Evolutionary conservation across 805 yeast genomes (phyloP).

Genomic region (Starmerella bombicola): DNA sequence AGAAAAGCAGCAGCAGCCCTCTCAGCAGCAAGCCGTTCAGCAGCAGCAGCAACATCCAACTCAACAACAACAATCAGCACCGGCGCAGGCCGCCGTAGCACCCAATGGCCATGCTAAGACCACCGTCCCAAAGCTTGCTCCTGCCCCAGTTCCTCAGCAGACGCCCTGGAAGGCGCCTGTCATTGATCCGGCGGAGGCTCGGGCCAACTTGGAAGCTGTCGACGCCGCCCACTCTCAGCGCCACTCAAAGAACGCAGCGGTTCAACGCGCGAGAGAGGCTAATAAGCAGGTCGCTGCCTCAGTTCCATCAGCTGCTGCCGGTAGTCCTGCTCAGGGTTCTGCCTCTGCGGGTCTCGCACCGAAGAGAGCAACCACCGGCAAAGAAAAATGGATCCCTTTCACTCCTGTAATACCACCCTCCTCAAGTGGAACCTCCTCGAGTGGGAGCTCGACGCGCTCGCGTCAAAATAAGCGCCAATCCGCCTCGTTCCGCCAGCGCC

Average conservation of each 20-base stretch:
- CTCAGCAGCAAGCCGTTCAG: too few species aligned
- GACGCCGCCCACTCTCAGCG: constrained; percentile 13
- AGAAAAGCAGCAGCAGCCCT: too few species aligned
- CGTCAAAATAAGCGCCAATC: constrained; percentile 9
- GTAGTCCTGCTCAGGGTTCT: constrained; percentile 2
- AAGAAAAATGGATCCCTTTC: constrained; percentile 38
- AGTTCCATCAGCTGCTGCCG: neutral
- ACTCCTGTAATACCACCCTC: constrained; percentile 20
- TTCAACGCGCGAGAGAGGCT: constrained; percentile 5
- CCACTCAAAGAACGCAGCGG: neutral
- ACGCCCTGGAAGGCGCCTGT: constrained; percentile 45
- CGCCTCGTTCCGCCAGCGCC: constrained; percentile 5
- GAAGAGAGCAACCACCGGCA: constrained; percentile 31
- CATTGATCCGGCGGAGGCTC: constrained; percentile 10
- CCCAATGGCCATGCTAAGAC: constrained; percentile 2
- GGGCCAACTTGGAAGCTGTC: constrained; percentile 13
- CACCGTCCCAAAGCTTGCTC: constrained; percentile 33
- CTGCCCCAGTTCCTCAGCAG: constrained; percentile 53
- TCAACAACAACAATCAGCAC: constrained; percentile 2
- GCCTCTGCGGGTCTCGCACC: constrained; percentile 1
- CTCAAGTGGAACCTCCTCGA: constrained; percentile 1
- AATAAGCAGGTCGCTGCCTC: constrained; percentile 1
- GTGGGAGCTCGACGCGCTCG: constrained; percentile 3
- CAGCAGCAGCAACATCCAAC: too few species aligned
- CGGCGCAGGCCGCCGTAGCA: constrained; percentile 7